Conservation (phyloP, 1,284 basidiomycete genomes). For the Boletus sp. region DNA sequence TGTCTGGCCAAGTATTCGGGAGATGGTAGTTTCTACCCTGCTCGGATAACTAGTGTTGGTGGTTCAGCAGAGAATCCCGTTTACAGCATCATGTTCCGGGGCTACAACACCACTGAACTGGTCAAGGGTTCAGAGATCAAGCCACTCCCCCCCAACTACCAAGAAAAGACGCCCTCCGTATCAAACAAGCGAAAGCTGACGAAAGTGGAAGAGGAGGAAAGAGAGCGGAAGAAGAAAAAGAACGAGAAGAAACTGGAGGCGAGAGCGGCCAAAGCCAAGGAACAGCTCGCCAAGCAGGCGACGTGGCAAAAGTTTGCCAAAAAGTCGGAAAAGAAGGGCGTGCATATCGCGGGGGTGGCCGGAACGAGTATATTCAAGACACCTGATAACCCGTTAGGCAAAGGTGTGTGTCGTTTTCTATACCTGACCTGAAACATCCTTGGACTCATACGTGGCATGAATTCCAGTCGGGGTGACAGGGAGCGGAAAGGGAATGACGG, state of each 20-base stretch:
- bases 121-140: constrained; percentile 75
- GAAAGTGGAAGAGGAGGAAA: constrained; percentile 83
- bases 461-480: constrained; percentile 86
- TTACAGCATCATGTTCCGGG: constrained; percentile 93
- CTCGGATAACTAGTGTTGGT: constrained; percentile 83
- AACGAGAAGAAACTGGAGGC: constrained; percentile 93
- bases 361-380: constrained; percentile 96
- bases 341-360: constrained; percentile 80
- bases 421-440: constrained; percentile 17
- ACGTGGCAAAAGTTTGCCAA: constrained; percentile 98
- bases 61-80: constrained; percentile 83
- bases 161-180: constrained; percentile 36
- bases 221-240: constrained; percentile 90
- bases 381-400: constrained; percentile 88
- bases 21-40: constrained; percentile 89
- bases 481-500: constrained; percentile 91
- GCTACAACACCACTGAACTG: constrained; percentile 92
- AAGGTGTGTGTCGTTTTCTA: constrained; percentile 50
- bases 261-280: constrained; percentile 84
- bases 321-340: constrained; percentile 93
- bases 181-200: constrained; percentile 73
- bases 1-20: constrained; percentile 89
- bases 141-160: constrained; percentile 56
- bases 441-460: constrained; percentile 24
- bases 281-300: constrained; percentile 84